Evolutionary conservation across 139 green algal genomes (phyloP), one percentile per base, ranked within the genome.

Genomic region (Dunaliella primolecta): DNA sequence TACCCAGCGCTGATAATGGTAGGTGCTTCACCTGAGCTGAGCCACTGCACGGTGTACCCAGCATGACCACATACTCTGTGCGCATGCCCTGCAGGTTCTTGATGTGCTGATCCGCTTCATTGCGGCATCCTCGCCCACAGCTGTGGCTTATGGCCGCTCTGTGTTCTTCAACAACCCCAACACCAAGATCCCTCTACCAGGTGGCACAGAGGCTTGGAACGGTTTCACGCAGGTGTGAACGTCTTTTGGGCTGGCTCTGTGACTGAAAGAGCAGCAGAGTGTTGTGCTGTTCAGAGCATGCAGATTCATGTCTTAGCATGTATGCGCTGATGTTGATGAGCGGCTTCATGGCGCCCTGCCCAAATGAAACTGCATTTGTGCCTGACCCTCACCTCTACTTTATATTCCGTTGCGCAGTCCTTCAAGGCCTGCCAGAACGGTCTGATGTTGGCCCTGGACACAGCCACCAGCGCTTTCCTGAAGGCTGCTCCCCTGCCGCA

Each of bases 361-460:
- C n/a, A n/a, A n/a, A n/a, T n/a, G n/a, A n/a, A n/a, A n/a, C n/a
- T n/a, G n/a, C n/a, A n/a, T n/a, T n/a, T n/a, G n/a, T n/a, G n/a
- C n/a, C n/a, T n/a, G n/a, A n/a, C n/a, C n/a, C n/a, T n/a, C n/a
- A n/a, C n/a, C n/a, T n/a, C n/a, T n/a, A n/a, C n/a, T n/a, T n/a
- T n/a, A n/a, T n/a, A n/a, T n/a, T n/a, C n/a, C n/a, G n/a, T n/a
- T n/a, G n/a, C 77, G 0, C 87, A 90, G 87, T 34, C 74, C 46
- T 88, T 90, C 81, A 90, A 90, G 81, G 57, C 86, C 1, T 88
- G 80, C 70, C 81, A 93, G 83, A 78, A 78, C 0, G 91, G 92
- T 7, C 85, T 95, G 36, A 87, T 91, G 29, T 81, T 95, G 1
- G 93, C 93, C 76, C 83, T 93, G 55, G 91, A 94, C 86, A 89